Percentiles rank a stretch among this genome's conserved stretches.
These are phyloP conservation scores for Aspergillus fijiensis DNA, from an alignment of 2,329 filamentous ascomycete species.

Conservation along the genomic window DNA sequence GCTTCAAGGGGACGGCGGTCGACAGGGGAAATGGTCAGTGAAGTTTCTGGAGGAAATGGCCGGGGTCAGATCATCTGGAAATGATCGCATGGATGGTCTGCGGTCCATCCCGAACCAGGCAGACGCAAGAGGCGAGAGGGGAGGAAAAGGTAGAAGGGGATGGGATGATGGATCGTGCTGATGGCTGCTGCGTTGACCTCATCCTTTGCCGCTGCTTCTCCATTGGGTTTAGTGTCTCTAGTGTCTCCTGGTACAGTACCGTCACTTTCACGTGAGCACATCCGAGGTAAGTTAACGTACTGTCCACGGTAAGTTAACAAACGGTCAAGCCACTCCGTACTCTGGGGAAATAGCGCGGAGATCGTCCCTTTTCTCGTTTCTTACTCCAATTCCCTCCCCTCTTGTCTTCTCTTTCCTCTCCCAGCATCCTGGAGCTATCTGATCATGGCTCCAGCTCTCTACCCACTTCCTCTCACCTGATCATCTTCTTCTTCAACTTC, in stretches of 20 bases:
- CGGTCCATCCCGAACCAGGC: background rate
- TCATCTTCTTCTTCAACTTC: no score
- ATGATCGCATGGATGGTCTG: background rate
- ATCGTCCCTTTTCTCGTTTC: background rate
- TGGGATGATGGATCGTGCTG: constrained; percentile 13
- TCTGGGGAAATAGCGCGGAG: constrained; percentile 29
- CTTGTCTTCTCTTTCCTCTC: background rate
- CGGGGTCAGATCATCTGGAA: background rate
- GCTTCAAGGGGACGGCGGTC: no score
- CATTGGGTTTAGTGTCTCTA: no score
- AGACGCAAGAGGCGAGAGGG: background rate
- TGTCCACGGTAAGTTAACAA: no score
- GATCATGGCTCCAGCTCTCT: background rate
- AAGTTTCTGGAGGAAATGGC: background rate
- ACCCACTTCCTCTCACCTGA: background rate
- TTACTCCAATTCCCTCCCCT: background rate
- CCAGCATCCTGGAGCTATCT: background rate
- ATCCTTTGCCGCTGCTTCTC: background rate
- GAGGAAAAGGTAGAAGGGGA: background rate
- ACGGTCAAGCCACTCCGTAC: background rate
- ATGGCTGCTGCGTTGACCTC: constrained; percentile 25
- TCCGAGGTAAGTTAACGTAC: constrained; percentile 22
- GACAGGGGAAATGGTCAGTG: background rate
- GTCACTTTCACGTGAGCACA: constrained; percentile 17
- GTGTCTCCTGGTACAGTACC: background rate